Evolutionary conservation across 495 filamentous ascomycete genomes (phyloP).

Genomic region (Podospora bellae-mahoneyi): DNA sequence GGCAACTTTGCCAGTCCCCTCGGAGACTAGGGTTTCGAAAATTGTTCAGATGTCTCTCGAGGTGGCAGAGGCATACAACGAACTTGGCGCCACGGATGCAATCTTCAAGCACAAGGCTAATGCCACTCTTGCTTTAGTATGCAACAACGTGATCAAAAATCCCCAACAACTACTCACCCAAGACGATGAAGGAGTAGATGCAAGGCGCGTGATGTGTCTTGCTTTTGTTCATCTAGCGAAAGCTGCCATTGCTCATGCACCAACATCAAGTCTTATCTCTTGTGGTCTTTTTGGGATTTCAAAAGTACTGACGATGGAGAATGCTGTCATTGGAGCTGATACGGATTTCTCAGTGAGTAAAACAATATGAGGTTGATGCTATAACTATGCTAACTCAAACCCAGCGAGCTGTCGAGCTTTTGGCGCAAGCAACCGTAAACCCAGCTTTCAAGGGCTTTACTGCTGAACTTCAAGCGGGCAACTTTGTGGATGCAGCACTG

Average conservation of each 20-base stretch:
- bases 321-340: slow-evolving; percentile 19
- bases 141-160: slow-evolving; percentile 27
- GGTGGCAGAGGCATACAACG: slow-evolving; percentile 20
- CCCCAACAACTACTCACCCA: slow-evolving; percentile 20
- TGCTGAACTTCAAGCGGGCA: slow-evolving; percentile 19
- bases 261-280: slow-evolving; percentile 33
- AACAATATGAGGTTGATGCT: background rate
- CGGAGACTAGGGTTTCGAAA: slow-evolving; percentile 24
- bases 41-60: slow-evolving; percentile 31
- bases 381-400: slow-evolving; percentile 24
- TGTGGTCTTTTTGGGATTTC: slow-evolving; percentile 33
- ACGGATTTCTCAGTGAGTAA: background rate
- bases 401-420: slow-evolving; percentile 35
- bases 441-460: slow-evolving; percentile 14
- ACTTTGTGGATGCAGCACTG: slow-evolving; percentile 32
- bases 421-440: slow-evolving; percentile 26
- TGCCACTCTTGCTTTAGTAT: slow-evolving; percentile 31
- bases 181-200: slow-evolving; percentile 16
- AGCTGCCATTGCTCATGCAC: slow-evolving; percentile 26
- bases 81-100: slow-evolving; percentile 17
- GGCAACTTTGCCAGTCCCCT: slow-evolving; percentile 25
- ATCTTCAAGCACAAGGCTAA: slow-evolving; percentile 35
- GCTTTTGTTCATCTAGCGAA: slow-evolving; percentile 37
- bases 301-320: slow-evolving; percentile 26
- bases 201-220: slow-evolving; percentile 24